These are phyloP conservation scores for Diaporthe helianthi DNA, from an alignment of 2,329 filamentous ascomycete species.

Conservation along the genomic window DNA sequence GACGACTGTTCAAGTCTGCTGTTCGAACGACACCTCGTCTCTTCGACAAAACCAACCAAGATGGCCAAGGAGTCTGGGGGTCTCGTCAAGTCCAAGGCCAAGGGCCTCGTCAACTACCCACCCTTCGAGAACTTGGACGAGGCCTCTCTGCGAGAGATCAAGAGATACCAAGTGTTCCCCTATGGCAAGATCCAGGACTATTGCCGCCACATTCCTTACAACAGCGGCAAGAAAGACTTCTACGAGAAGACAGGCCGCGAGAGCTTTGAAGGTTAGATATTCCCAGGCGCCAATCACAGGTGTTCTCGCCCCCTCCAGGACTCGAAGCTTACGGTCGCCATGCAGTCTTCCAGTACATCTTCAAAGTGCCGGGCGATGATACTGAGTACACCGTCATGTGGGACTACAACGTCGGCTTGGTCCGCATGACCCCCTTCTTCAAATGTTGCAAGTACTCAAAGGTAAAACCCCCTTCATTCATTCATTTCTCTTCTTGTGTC, in stretches of 20 bases:
- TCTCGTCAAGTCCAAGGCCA: conserved; percentile 66
- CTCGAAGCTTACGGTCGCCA: conserved; percentile 30
- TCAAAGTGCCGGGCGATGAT: conserved; percentile 72
- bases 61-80: conserved; percentile 70
- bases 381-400: conserved; percentile 83
- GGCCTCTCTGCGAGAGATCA: conserved; percentile 63
- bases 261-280: conserved; percentile 78
- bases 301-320: not conserved
- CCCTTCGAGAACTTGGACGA: conserved; percentile 74
- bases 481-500: no score
- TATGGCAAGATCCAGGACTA: conserved; percentile 67
- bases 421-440: conserved; percentile 94
- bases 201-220: conserved; percentile 86
- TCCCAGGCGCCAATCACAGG: not conserved
- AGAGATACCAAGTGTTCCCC: conserved; percentile 70
- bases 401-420: conserved; percentile 95
- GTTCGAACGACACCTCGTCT: conserved; percentile 41
- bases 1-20: conserved; percentile 42
- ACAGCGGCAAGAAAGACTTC: conserved; percentile 92
- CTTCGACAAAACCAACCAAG: conserved; percentile 56
- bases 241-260: conserved; percentile 85
- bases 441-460: conserved; percentile 89
- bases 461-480: conserved; percentile 61
- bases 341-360: conserved; percentile 84
- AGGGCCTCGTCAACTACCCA: conserved; percentile 74